Base-by-base conservation (phyloP, 257 asterid species). In the Cordia subcordata region DNA sequence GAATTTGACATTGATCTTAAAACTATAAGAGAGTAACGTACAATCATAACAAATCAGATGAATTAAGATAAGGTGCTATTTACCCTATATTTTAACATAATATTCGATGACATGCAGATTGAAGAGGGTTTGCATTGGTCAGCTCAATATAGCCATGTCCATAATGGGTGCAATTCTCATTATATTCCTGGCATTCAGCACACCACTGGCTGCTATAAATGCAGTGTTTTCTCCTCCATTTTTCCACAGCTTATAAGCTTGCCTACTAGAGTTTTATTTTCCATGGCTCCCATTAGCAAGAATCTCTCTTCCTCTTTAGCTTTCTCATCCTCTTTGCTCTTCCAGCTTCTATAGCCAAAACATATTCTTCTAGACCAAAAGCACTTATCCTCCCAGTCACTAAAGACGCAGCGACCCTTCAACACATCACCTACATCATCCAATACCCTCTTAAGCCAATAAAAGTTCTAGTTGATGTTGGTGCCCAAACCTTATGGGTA, bases 401-500 rank as follows among this genome's bases (percentile, higher is more conserved):
- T 8, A 23, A 64, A 64, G 68, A 64, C 10, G 8, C 45, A 53
- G 12, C 62, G 15, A 64, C 68, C 11, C 45, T 53, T 10, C 68
- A 53, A 55, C 44, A 64, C 55, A 44, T 42, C 8, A 64, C 61
- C 38, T 22, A n/a, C 53, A 45, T 64, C 38, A 23, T 40, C 0
- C 49, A 53, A 39, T 21, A 37, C 21, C 68, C 62, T 54, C 39
- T 39, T 42, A 10, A 22, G 19, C 55, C 61, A 38, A 23, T 46
- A 1, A 54, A 64, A 42, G 54, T 64, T 18, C 1, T 46, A 20
- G 35, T 64, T 39, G 61, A 64, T 54, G 23, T 64, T 38, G 62
- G 68, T 27, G 68, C 61, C 8, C 38, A 14, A 23, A 40, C 27
- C 20, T 16, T 64, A 54, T 64, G 62, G 68, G 52, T 64, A 16